These are phyloP conservation scores for Pleurotus platypus DNA, from an alignment of 768 basidiomycete genomes.

Conservation along the genomic window DNA sequence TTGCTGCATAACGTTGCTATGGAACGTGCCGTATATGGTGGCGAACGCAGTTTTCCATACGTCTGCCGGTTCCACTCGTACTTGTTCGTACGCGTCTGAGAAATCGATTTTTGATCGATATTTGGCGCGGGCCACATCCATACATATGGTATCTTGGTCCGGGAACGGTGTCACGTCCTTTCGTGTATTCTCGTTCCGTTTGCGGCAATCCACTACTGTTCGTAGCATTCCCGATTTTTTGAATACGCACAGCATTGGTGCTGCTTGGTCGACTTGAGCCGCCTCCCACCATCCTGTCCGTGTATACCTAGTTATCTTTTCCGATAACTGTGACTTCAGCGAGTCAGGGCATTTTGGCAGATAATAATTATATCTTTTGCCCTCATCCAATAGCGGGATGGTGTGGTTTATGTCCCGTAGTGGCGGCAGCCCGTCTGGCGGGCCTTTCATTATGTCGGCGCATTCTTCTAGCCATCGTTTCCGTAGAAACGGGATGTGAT, in stretches of 20 bases:
- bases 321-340: conserved; percentile 20
- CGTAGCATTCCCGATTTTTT: conserved; percentile 31
- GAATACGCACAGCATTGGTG: conserved; percentile 23
- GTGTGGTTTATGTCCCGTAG: conserved; percentile 32
- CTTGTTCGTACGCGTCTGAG: conserved; percentile 8
- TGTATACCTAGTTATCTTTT: conserved; percentile 27
- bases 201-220: conserved; percentile 28
- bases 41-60: conserved; percentile 22
- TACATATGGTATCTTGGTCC: conserved; percentile 29
- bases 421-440: conserved; percentile 24
- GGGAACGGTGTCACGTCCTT: conserved; percentile 37
- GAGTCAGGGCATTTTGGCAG: conserved; percentile 27
- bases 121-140: conserved; percentile 19
- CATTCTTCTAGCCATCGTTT: conserved; percentile 18
- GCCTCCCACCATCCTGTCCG: conserved; percentile 32
- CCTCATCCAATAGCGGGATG: conserved; percentile 32
- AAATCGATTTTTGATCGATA: conserved; percentile 28
- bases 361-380: conserved; percentile 24
- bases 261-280: conserved; percentile 16
- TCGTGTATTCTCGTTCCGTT: conserved; percentile 36
- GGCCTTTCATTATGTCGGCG: conserved; percentile 19
- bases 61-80: conserved; percentile 18
- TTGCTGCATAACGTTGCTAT: conserved; percentile 16
- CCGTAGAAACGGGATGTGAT: conserved; percentile 8
- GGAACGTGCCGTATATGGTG: conserved; percentile 5